phyloP scores from a whole-genome alignment of 148 eudicot genomes.

The Dianthus caryophyllus region DNA sequence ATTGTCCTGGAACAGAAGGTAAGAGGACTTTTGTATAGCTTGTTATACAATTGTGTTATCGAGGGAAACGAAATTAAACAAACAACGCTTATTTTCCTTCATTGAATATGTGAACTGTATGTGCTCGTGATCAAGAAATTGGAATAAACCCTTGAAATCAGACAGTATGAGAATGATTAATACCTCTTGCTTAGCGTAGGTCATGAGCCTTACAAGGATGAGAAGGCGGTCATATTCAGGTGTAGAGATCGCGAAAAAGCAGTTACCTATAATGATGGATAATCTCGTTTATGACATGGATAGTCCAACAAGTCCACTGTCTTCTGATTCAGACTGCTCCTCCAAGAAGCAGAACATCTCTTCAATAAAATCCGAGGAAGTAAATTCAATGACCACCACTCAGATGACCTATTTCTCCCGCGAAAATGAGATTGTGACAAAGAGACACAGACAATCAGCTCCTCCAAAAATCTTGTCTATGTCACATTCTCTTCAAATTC shows the following conservation, averaged over 20 bases:
- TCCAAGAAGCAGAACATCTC: constrained; percentile 21
- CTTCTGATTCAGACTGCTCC: constrained; percentile 69
- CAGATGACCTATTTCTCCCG: constrained; percentile 11
- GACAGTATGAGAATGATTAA: background rate
- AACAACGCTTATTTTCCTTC: background rate
- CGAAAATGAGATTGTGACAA: constrained; percentile 21
- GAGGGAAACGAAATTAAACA: background rate
- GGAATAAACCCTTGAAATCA: constrained; percentile 1
- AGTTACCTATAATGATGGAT: constrained; percentile 55
- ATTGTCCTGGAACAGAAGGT: constrained; percentile 79
- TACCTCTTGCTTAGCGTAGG: constrained; percentile 33
- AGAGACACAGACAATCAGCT: constrained; percentile 26
- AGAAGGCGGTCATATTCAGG: constrained; percentile 53
- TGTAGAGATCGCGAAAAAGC: constrained; percentile 30
- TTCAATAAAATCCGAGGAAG: constrained; percentile 13
- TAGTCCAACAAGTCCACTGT: constrained; percentile 62
- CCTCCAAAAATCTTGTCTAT: constrained; percentile 19
- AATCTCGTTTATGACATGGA: constrained; percentile 78
- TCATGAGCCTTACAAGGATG: constrained; percentile 57
- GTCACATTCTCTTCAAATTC: constrained; percentile 22
- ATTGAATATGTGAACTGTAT: background rate
- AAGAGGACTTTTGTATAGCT: background rate
- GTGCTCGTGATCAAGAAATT: background rate
- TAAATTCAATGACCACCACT: constrained; percentile 6
- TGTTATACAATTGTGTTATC: background rate